Percentiles rank a stretch among this genome's conserved stretches.
Conservation (phyloP, 148 eudicot genomes). For the Dianthus caryophyllus region DNA sequence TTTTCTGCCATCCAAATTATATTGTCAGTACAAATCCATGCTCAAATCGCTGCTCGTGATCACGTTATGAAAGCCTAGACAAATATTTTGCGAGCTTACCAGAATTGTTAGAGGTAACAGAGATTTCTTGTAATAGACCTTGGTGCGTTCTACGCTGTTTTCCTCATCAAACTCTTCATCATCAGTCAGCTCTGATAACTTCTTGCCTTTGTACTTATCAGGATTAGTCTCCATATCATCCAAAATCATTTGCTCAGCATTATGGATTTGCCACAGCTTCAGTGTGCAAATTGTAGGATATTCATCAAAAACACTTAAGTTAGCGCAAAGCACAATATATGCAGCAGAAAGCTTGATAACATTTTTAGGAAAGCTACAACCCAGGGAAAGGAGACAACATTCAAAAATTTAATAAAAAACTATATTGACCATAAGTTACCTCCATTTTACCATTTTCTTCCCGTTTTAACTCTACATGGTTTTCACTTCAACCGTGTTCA, state of each 20-base stretch:
- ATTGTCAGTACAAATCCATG: conserved; percentile 5
- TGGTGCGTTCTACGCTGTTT: conserved; percentile 53
- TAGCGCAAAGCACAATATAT: not conserved
- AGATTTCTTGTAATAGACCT: conserved; percentile 53
- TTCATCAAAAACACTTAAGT: not conserved
- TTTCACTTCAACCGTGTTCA: no score
- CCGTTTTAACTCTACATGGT: no score
- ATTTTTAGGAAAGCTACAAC: not conserved
- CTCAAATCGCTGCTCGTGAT: not conserved
- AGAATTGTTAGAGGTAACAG: conserved; percentile 49
- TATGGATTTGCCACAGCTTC: conserved; percentile 95
- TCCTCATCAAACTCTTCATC: conserved; percentile 81
- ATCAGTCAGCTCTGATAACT: conserved; percentile 69
- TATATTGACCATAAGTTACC: no score
- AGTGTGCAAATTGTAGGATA: conserved; percentile 13
- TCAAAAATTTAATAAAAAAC: no score
- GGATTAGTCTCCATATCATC: conserved; percentile 89
- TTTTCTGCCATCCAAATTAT: conserved; percentile 47
- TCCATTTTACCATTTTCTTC: no score
- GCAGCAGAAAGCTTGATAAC: not conserved
- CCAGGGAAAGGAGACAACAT: not conserved
- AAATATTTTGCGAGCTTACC: conserved; percentile 35
- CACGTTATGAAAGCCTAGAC: not conserved
- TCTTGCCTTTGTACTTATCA: conserved; percentile 69
- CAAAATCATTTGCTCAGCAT: conserved; percentile 90